These are phyloP conservation scores for Clathrospora elynae DNA, from an alignment of 2,329 filamentous ascomycete species.

Conservation along the genomic window DNA sequence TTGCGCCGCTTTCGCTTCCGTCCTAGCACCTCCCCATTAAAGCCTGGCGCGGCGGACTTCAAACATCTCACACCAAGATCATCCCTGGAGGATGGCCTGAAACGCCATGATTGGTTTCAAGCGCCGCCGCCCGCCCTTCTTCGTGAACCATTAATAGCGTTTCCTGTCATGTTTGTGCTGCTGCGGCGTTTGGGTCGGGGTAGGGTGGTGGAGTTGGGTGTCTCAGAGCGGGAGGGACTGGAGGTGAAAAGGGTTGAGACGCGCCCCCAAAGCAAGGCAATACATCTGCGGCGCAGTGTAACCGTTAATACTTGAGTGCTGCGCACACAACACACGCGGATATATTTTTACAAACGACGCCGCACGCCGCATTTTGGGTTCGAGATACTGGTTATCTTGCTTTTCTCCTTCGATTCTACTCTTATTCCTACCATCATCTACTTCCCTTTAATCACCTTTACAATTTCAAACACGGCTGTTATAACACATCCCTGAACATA, in stretches of 20 bases:
- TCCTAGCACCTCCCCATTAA: slow-evolving; percentile 1
- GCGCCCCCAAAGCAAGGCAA: neutral
- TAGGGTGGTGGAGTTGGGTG: neutral
- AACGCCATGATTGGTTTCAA: slow-evolving; percentile 8
- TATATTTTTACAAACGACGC: no score
- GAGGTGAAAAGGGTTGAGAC: neutral
- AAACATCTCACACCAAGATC: slow-evolving; percentile 4
- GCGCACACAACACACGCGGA: no score
- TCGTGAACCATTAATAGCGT: no score
- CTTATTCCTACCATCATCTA: no score
- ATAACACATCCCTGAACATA: neutral
- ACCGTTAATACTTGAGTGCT: neutral
- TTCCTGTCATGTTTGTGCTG: no score
- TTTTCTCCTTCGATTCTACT: no score
- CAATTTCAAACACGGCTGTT: neutral
- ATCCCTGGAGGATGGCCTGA: slow-evolving; percentile 8
- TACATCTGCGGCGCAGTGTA: neutral
- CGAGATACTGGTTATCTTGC: no score
- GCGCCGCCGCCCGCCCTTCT: neutral
- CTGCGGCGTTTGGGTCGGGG: no score
- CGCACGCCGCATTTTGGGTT: no score
- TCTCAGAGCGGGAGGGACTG: neutral
- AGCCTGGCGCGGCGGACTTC: slow-evolving; percentile 7
- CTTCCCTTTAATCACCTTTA: neutral
- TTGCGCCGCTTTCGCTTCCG: slow-evolving; percentile 1